phyloP scores from a whole-genome alignment of 106 monocot genomes.

The Dendrobium catenatum region DNA sequence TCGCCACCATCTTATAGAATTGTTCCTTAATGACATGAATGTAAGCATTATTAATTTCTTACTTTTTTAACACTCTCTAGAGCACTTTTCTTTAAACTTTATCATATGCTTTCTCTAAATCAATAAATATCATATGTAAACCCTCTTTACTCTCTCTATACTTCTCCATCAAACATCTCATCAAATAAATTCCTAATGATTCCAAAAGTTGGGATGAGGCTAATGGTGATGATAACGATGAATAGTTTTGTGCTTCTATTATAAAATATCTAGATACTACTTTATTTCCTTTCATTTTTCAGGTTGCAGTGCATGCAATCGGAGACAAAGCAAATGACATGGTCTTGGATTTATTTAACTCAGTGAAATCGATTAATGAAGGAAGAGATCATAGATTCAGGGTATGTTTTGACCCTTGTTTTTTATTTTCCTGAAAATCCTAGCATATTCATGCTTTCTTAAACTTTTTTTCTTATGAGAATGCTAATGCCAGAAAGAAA shows the following conservation, averaged over 20 bases:
- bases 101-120: too few species aligned
- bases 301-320: constrained; percentile 98
- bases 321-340: constrained; percentile 96
- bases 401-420: constrained; percentile 30
- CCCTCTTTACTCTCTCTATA: too few species aligned
- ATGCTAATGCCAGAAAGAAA: neutral
- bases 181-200: neutral
- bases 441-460: neutral
- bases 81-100: too few species aligned
- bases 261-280: neutral
- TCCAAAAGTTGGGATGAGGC: neutral
- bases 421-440: neutral
- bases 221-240: neutral
- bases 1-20: too few species aligned
- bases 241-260: neutral
- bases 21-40: too few species aligned
- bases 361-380: constrained; percentile 50
- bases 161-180: too few species aligned
- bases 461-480: neutral
- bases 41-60: too few species aligned
- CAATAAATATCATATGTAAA: too few species aligned
- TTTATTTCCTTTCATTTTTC: constrained; percentile 3
- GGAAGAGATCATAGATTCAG: constrained; percentile 74
- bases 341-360: constrained; percentile 64
- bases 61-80: too few species aligned